These are phyloP conservation scores for Crithidia brevicula DNA, from an alignment of 208 protist species.

Conservation along the genomic window DNA sequence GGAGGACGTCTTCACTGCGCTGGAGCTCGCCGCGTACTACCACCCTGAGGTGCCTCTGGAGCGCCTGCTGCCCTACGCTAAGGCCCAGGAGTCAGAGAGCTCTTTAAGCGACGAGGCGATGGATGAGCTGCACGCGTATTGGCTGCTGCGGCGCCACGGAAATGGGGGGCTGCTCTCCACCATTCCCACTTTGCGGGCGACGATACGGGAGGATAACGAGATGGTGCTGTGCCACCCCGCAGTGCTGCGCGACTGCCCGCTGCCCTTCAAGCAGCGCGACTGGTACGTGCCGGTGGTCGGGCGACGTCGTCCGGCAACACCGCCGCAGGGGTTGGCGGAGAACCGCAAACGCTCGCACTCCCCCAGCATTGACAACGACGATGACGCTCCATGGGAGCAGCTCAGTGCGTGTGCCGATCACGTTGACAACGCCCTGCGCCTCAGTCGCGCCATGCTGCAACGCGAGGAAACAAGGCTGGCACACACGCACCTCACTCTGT, in stretches of 20 bases:
- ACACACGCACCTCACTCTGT: slow-evolving; percentile 62
- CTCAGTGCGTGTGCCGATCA: slow-evolving; percentile 14
- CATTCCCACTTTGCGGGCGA: slow-evolving; percentile 63
- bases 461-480: slow-evolving; percentile 51
- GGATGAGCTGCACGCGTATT: slow-evolving; percentile 72
- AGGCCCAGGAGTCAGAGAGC: slow-evolving; percentile 8
- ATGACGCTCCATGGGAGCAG: background rate
- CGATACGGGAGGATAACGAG: slow-evolving; percentile 69
- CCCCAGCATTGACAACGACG: background rate
- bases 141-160: slow-evolving; percentile 62
- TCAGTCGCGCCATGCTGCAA: slow-evolving; percentile 48
- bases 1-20: slow-evolving; percentile 68
- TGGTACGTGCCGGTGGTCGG: slow-evolving; percentile 60
- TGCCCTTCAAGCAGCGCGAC: slow-evolving; percentile 84
- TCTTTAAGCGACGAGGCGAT: slow-evolving; percentile 35
- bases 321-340: background rate
- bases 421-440: slow-evolving; percentile 17
- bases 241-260: slow-evolving; percentile 76
- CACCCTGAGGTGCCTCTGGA: slow-evolving; percentile 58
- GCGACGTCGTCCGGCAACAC: slow-evolving; percentile 13
- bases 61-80: slow-evolving; percentile 29
- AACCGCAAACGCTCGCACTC: background rate
- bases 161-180: slow-evolving; percentile 58
- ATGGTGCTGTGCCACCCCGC: slow-evolving; percentile 45
- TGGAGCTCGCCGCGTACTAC: slow-evolving; percentile 54